Conservation (phyloP, 139 green algal genomes). For the Chlamydomonas schloesseri region DNA sequence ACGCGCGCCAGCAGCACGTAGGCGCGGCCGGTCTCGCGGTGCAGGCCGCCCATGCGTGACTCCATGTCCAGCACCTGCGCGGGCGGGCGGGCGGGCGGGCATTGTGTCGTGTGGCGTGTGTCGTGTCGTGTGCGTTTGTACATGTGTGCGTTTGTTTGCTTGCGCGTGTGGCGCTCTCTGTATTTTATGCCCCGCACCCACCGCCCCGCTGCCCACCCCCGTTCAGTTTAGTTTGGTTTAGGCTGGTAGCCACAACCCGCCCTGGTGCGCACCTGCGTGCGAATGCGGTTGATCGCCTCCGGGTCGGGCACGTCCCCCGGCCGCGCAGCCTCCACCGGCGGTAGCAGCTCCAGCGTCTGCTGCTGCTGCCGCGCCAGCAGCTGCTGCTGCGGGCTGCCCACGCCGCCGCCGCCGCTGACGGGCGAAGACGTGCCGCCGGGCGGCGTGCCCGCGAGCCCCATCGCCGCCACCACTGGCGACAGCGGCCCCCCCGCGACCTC, state of each 20-base stretch:
- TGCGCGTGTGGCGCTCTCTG: too few relatives aligned
- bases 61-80: conserved; percentile 26
- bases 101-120: too few relatives aligned
- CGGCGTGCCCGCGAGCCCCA: too few relatives aligned
- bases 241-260: too few relatives aligned
- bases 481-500: too few relatives aligned
- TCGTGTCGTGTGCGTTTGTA: too few relatives aligned
- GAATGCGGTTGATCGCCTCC: conserved; percentile 38
- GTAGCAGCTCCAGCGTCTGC: conserved; percentile 38
- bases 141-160: too few relatives aligned
- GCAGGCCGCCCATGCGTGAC: not conserved
- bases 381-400: not conserved
- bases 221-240: too few relatives aligned
- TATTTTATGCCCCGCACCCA: too few relatives aligned
- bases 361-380: conserved; percentile 16
- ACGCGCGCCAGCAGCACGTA: conserved; percentile 40
- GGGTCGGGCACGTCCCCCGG: conserved; percentile 35
- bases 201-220: too few relatives aligned
- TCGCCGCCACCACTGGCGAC: too few relatives aligned
- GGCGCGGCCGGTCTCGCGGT: conserved; percentile 36
- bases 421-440: too few relatives aligned
- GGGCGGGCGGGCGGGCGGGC: not conserved
- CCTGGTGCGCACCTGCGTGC: conserved; percentile 25
- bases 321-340: conserved; percentile 16
- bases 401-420: not conserved